phyloP scores from a whole-genome alignment of 768 basidiomycete genomes.

The Termitomyces sp. region DNA sequence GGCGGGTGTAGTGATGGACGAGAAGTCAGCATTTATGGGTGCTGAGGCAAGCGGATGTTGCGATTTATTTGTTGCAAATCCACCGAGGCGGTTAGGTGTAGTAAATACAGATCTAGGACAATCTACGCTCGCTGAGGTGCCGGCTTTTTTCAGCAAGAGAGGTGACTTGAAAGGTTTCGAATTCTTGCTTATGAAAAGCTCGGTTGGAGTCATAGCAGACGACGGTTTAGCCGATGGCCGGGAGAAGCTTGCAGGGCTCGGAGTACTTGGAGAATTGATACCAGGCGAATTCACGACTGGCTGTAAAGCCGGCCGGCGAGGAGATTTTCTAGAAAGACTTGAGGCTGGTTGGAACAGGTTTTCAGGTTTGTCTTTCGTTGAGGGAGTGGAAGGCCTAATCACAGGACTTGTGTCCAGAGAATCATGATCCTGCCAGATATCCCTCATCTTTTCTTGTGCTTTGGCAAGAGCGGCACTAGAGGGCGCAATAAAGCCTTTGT shows the following conservation, averaged over 20 bases:
- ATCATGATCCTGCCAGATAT: constrained; percentile 40
- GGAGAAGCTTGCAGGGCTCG: constrained; percentile 27
- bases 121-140: not conserved
- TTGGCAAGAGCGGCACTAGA: constrained; percentile 48
- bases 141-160: constrained; percentile 20
- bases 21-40: constrained; percentile 14
- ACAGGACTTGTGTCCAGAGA: not conserved
- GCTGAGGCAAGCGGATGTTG: constrained; percentile 29
- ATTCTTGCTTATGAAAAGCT: constrained; percentile 13
- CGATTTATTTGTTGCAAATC: constrained; percentile 20
- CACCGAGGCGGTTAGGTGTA: constrained; percentile 13
- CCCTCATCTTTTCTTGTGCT: constrained; percentile 45
- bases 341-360: constrained; percentile 23
- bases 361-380: constrained; percentile 13
- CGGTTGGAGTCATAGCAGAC: constrained; percentile 4
- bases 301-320: constrained; percentile 28
- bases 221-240: constrained; percentile 12
- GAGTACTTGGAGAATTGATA: constrained; percentile 32
- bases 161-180: constrained; percentile 45
- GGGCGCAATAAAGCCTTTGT: constrained; percentile 38
- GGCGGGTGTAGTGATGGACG: constrained; percentile 9
- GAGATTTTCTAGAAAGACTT: constrained; percentile 15
- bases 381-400: constrained; percentile 6
- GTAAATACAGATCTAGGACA: constrained; percentile 24
- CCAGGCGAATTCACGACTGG: constrained; percentile 29